Evolutionary conservation across 225 moss, liverwort and hornwort species (phyloP).

Genomic region (Sphagnum contortum): DNA sequence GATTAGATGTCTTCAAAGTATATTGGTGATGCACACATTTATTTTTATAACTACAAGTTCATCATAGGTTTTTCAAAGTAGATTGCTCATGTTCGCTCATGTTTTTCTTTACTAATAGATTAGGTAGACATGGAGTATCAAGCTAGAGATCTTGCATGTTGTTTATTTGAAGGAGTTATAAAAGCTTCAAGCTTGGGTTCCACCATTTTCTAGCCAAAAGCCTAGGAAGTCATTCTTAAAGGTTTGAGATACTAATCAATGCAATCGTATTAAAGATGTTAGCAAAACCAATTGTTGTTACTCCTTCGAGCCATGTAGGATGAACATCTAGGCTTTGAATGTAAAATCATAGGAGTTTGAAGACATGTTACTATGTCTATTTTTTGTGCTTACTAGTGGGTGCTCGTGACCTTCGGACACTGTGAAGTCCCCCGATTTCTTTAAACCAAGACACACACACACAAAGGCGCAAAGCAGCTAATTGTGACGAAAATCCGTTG

Average conservation of each 20-base stretch:
- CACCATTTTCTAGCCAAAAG: constrained; percentile 64
- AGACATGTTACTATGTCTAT: no score
- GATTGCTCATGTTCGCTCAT: no score
- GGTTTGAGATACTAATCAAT: constrained; percentile 54
- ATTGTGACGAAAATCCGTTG: no score
- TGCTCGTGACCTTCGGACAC: no score
- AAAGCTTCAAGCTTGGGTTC: constrained; percentile 84
- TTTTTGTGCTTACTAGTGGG: no score
- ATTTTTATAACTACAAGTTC: not conserved
- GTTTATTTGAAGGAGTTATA: constrained; percentile 73
- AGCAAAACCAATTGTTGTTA: constrained; percentile 58
- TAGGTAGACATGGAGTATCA: constrained; percentile 77
- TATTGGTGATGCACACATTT: no score
- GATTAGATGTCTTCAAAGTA: no score
- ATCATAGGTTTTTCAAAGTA: not conserved
- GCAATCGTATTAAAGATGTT: constrained; percentile 66
- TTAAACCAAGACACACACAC: no score
- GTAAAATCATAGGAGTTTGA: no score
- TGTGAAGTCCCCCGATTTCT: no score
- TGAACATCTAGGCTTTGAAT: no score
- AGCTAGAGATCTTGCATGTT: constrained; percentile 71
- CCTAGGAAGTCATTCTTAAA: constrained; percentile 52
- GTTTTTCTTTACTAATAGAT: constrained; percentile 28
- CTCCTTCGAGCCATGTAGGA: constrained; percentile 70
- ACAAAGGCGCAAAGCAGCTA: no score